Base-by-base conservation (phyloP, 495 filamentous ascomycete genomes). In the Schizothecium vesticola region DNA sequence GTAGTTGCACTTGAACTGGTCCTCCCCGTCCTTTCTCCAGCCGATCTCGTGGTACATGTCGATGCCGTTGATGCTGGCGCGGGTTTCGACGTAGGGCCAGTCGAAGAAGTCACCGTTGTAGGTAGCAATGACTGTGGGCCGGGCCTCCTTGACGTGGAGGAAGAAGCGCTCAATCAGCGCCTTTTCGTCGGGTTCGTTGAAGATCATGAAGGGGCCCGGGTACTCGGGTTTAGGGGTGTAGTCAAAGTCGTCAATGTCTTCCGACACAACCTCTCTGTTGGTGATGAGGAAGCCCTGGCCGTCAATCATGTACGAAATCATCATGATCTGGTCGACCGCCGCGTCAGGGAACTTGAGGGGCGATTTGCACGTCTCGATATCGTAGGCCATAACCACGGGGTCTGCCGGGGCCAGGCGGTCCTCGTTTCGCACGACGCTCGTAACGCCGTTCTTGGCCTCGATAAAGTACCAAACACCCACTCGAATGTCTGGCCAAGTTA, bases 31-130 rank as follows among this genome's bases (percentile, higher is more conserved):
- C 78, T 92, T 97, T 66, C 89, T 88, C 85, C 97, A 99, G 3
- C 95, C 95, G 72, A 97, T 98, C 76, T 99, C 96, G 69, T 87
- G 91, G 77, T 98, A 99, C 95, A 99, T 97, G 77, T 99, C 95
- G 75, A 99, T 97, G n/a, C 95, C 95, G 59, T 93, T 87, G 43
- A 96, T 84, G 75, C 92, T 95, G 16, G 95, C 92, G 76, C 95
- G 86, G 22, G 96, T 86, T 80, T 99, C 95, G 19, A 99, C 93
- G 73, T 95, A 99, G 0, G 96, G 95, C 95, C 95, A 99, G 87
- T 99, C 95, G 87, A 99, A 99, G 73, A 98, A 99, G 84, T 99
- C 95, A 78, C 95, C 95, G 90, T 99, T 99, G 84, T 99, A 99
- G 4, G 96, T 97, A 19, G 94, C 95, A 74, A 99, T 97, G 19